Evolutionary conservation across 2,329 filamentous ascomycete genomes (phyloP).

Genomic region (Curvularia sp.): DNA sequence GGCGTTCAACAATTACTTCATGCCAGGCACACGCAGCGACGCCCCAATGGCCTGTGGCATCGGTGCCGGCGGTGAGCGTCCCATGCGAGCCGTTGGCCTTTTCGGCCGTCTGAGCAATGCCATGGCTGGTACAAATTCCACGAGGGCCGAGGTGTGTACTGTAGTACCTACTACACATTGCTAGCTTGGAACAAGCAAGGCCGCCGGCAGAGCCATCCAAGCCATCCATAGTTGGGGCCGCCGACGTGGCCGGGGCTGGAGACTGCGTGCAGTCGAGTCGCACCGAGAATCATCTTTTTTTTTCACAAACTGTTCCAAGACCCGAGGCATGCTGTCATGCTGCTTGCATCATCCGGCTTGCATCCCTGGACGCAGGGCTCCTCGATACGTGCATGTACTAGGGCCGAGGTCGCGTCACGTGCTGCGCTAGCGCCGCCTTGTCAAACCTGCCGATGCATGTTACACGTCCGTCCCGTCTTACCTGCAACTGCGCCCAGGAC

Average conservation of each 20-base stretch:
- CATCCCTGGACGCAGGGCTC: slow-evolving; percentile 2
- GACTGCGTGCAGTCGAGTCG: not conserved
- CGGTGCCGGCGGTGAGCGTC: not conserved
- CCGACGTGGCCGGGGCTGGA: not conserved
- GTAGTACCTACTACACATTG: not conserved
- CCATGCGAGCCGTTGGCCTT: not conserved
- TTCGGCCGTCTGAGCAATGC: not conserved
- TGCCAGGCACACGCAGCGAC: not conserved
- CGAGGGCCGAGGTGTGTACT: too few relatives aligned
- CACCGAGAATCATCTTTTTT: not conserved
- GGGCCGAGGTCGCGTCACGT: slow-evolving; percentile 19
- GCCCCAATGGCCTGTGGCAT: not conserved
- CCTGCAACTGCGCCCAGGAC: slow-evolving; percentile 29
- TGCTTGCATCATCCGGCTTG: not conserved
- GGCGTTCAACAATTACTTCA: slow-evolving; percentile 4
- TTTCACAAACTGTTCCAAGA: not conserved
- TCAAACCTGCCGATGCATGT: slow-evolving; percentile 25
- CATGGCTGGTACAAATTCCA: not conserved
- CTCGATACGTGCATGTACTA: not conserved
- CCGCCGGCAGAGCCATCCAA: slow-evolving; percentile 10
- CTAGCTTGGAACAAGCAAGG: slow-evolving; percentile 8
- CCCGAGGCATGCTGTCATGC: not conserved
- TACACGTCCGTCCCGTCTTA: slow-evolving; percentile 20
- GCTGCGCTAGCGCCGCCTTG: slow-evolving; percentile 17
- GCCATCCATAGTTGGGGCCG: not conserved